Conservation (phyloP, 1,284 basidiomycete species). For the Pseudomicrostroma phylloplanum region DNA sequence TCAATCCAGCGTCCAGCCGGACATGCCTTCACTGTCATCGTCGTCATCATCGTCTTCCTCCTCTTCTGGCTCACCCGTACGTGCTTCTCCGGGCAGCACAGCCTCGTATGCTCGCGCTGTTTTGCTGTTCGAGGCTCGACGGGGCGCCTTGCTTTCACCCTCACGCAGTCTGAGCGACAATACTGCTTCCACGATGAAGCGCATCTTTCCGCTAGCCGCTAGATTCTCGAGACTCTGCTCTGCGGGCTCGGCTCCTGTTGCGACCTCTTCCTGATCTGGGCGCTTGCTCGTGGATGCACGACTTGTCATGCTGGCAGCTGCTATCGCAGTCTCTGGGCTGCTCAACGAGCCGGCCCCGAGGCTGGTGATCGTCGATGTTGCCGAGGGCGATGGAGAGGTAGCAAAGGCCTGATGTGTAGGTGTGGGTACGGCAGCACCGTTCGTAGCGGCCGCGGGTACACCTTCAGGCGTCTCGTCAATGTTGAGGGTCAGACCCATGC, state of each 20-base stretch:
- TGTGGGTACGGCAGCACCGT: neutral
- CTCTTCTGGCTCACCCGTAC: too few relatives aligned
- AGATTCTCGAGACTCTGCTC: neutral
- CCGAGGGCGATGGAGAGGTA: neutral
- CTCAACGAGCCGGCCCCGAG: neutral
- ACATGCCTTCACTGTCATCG: too few relatives aligned
- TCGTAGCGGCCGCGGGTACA: neutral
- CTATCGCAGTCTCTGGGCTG: neutral
- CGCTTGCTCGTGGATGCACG: neutral
- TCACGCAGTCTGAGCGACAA: neutral
- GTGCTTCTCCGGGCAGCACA: too few relatives aligned
- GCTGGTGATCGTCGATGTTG: neutral
- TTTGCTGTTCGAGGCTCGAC: too few relatives aligned
- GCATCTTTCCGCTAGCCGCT: neutral
- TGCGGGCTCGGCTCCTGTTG: neutral
- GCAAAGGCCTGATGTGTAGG: neutral
- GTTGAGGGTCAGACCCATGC: slow-evolving; percentile 7
- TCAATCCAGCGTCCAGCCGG: too few relatives aligned
- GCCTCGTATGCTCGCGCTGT: too few relatives aligned
- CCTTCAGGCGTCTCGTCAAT: neutral
- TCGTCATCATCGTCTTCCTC: too few relatives aligned
- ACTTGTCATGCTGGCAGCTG: neutral
- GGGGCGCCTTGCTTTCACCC: too few relatives aligned
- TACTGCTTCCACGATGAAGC: slow-evolving; percentile 6
- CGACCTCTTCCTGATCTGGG: neutral